Conservation (phyloP, 352 stramenopile species). For the Plasmopara halstedii region DNA sequence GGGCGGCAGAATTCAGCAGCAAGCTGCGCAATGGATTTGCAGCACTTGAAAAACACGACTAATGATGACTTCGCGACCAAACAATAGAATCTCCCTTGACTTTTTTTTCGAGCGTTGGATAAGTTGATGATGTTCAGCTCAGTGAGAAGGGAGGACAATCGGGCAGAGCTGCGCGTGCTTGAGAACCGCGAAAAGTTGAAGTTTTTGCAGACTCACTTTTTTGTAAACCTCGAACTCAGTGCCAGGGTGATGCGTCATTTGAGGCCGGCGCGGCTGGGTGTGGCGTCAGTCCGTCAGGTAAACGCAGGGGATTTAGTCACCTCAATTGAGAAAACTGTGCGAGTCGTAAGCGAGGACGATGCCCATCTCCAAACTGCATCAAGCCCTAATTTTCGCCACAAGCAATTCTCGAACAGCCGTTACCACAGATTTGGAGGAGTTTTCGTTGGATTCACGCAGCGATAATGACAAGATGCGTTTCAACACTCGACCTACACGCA, state of each 20-base stretch:
- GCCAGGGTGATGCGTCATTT: slow-evolving; percentile 7
- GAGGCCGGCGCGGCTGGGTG: slow-evolving; percentile 25
- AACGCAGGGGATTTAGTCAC: slow-evolving; percentile 60
- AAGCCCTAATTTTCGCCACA: slow-evolving; percentile 50
- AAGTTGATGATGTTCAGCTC: slow-evolving; percentile 65
- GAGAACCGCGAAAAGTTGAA: slow-evolving; percentile 57
- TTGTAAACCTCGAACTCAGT: slow-evolving; percentile 62
- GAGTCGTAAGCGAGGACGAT: slow-evolving; percentile 67
- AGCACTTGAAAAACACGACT: slow-evolving; percentile 9
- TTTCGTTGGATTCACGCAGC: slow-evolving; percentile 35
- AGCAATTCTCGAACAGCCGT: slow-evolving; percentile 53
- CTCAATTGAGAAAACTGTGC: slow-evolving; percentile 70
- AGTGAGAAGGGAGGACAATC: slow-evolving; percentile 59
- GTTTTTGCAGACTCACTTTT: slow-evolving; percentile 46
- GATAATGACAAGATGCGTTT: slow-evolving; percentile 58
- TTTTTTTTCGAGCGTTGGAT: slow-evolving; percentile 58
- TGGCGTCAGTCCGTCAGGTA: slow-evolving; percentile 30
- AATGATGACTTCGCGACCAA: slow-evolving; percentile 6
- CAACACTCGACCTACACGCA: slow-evolving; percentile 63
- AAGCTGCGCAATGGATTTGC: background rate
- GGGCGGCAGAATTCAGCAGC: background rate
- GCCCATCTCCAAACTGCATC: slow-evolving; percentile 41
- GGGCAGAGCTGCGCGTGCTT: slow-evolving; percentile 47
- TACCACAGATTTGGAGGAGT: slow-evolving; percentile 12
- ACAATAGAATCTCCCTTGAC: too few relatives aligned